Evolutionary conservation across 495 filamentous ascomycete genomes (phyloP).

Genomic region (Umbilicaria muhlenbergii): DNA sequence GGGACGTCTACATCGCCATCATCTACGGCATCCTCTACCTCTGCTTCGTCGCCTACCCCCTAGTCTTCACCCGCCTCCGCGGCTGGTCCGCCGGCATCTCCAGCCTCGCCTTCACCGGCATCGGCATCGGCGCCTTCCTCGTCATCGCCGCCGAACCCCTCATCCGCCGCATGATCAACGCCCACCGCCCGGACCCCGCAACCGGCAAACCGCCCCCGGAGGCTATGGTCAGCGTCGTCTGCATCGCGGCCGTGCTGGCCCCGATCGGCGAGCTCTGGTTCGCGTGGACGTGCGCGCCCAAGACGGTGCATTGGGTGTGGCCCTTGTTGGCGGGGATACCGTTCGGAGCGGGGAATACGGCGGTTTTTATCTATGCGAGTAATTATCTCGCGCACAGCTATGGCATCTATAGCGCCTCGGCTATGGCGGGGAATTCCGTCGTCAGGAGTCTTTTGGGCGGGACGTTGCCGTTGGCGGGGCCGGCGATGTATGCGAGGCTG

Average conservation of each 20-base stretch:
- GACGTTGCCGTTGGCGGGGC: conserved; percentile 56
- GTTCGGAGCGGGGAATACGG: conserved; percentile 63
- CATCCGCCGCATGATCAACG: conserved; percentile 55
- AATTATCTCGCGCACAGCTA: conserved; percentile 70
- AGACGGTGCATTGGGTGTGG: conserved; percentile 55
- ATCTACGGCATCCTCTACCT: conserved; percentile 63
- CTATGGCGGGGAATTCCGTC: conserved; percentile 63
- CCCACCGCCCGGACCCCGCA: conserved; percentile 47
- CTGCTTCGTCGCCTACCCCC: conserved; percentile 70
- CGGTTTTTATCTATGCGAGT: conserved; percentile 63
- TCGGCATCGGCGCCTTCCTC: conserved; percentile 55
- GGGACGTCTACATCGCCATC: conserved; percentile 56
- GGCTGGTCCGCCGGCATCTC: conserved; percentile 53
- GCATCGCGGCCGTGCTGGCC: conserved; percentile 48
- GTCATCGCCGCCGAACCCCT: conserved; percentile 54
- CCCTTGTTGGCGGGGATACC: conserved; percentile 64
- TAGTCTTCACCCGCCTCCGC: conserved; percentile 57
- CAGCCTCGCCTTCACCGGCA: conserved; percentile 61
- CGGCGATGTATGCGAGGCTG: conserved; percentile 51
- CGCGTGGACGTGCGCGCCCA: conserved; percentile 62
- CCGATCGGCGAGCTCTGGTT: conserved; percentile 66
- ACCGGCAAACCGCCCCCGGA: conserved; percentile 57
- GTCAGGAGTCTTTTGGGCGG: conserved; percentile 53
- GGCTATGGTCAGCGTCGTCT: conserved; percentile 56
- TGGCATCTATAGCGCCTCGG: conserved; percentile 62